Percentiles rank a stretch among this genome's conserved stretches.
These are phyloP conservation scores for Chlorociboria aeruginascens DNA, from an alignment of 495 filamentous ascomycete genomes.

Conservation along the genomic window DNA sequence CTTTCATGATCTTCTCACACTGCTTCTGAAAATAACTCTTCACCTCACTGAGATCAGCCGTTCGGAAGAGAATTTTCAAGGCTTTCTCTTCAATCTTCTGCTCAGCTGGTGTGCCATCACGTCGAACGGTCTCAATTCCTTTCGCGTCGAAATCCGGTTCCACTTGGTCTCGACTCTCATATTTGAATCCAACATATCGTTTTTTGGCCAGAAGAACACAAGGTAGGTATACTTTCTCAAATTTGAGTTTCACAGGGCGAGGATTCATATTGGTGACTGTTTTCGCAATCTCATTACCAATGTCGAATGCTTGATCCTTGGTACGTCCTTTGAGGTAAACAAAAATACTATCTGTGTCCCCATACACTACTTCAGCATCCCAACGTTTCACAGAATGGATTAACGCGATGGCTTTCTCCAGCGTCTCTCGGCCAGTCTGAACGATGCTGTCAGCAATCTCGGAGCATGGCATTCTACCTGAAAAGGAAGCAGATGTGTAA, in stretches of 20 bases:
- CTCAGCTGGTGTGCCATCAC: conserved; percentile 89
- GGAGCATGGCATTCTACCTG: conserved; percentile 91
- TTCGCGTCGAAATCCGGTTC: conserved; percentile 95
- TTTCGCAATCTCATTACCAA: conserved; percentile 87
- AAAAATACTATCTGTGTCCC: conserved; percentile 96
- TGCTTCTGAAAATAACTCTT: conserved; percentile 86
- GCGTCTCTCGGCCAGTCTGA: conserved; percentile 84
- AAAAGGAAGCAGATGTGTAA: conserved; percentile 92
- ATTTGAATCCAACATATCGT: conserved; percentile 96
- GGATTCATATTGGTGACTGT: conserved; percentile 85
- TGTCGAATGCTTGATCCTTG: conserved; percentile 76
- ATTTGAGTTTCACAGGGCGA: conserved; percentile 87
- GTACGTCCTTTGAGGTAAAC: conserved; percentile 80
- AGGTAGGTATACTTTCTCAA: conserved; percentile 96
- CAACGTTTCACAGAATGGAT: conserved; percentile 81
- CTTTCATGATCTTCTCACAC: conserved; percentile 87
- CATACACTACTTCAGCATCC: conserved; percentile 95
- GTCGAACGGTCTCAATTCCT: conserved; percentile 90
- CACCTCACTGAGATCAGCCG: conserved; percentile 77
- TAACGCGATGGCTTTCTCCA: conserved; percentile 85
- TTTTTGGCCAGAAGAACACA: conserved; percentile 94
- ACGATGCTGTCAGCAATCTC: conserved; percentile 99
- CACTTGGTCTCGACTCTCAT: conserved; percentile 63
- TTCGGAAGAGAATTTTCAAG: conserved; percentile 73
- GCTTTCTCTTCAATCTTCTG: conserved; percentile 97